These are phyloP conservation scores for Leccinum fuscescens DNA, from an alignment of 1,284 basidiomycete genomes.

Conservation along the genomic window DNA sequence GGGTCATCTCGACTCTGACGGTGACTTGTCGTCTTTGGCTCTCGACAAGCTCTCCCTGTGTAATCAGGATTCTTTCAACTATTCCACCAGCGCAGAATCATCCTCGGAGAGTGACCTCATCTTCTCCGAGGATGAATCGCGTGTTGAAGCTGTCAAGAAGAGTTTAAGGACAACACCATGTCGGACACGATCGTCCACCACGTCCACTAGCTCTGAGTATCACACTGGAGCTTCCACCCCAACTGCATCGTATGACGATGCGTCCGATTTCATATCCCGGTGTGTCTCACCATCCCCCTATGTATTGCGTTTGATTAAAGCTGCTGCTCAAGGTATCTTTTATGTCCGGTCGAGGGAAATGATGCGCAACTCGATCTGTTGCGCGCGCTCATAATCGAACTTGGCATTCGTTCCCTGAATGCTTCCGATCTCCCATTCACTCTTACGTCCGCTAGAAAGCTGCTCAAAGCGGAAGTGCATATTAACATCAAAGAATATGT, in stretches of 20 bases:
- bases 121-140: background rate
- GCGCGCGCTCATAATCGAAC: slow-evolving; percentile 55
- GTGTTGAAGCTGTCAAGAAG: slow-evolving; percentile 1
- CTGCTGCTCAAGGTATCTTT: slow-evolving; percentile 21
- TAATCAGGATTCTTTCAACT: slow-evolving; percentile 7
- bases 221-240: slow-evolving; percentile 12
- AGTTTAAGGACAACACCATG: background rate
- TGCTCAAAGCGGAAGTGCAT: slow-evolving; percentile 64
- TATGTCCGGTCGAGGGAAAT: slow-evolving; percentile 31
- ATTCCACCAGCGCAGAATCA: slow-evolving; percentile 2
- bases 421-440: slow-evolving; percentile 49
- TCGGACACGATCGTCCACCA: slow-evolving; percentile 2
- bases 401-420: slow-evolving; percentile 46
- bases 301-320: background rate
- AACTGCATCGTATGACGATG: slow-evolving; percentile 25
- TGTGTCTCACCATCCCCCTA: slow-evolving; percentile 9
- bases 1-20: slow-evolving; percentile 10
- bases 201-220: slow-evolving; percentile 10
- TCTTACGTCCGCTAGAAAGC: slow-evolving; percentile 56
- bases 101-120: slow-evolving; percentile 5
- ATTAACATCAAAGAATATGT: slow-evolving; percentile 73
- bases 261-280: slow-evolving; percentile 31
- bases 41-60: slow-evolving; percentile 19
- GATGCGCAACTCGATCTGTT: slow-evolving; percentile 46
- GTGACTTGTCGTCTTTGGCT: slow-evolving; percentile 9